Percentiles rank a stretch among this genome's conserved stretches.
Evolutionary conservation across 345 rosid species (phyloP).

Genomic region (Populus nigra): DNA sequence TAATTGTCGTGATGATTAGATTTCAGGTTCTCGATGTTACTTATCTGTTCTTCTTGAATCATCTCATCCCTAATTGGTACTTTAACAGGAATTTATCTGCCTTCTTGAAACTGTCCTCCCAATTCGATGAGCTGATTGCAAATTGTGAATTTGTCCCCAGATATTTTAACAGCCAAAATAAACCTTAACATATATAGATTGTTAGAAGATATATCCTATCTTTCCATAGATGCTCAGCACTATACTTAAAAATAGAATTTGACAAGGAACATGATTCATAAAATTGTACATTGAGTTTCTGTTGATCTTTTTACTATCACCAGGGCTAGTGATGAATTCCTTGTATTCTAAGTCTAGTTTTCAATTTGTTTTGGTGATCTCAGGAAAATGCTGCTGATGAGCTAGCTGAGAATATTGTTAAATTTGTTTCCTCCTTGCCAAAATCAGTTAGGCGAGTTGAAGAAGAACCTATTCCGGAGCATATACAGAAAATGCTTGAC

Average conservation of each 20-base stretch:
- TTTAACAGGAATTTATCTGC: background rate
- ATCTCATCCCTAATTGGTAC: background rate
- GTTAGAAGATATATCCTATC: too few relatives aligned
- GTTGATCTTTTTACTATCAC: background rate
- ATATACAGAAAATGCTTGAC: conserved; percentile 49
- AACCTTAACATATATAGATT: too few relatives aligned
- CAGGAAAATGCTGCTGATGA: conserved; percentile 67
- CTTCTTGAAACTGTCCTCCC: too few relatives aligned
- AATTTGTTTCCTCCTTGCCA: conserved; percentile 63
- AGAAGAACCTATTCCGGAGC: conserved; percentile 54
- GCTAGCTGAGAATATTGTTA: conserved; percentile 48
- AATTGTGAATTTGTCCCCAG: too few relatives aligned
- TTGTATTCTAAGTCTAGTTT: background rate
- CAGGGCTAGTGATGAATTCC: background rate
- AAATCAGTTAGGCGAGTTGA: conserved; percentile 44
- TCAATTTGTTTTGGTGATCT: conserved; percentile 14
- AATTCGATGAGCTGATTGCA: too few relatives aligned
- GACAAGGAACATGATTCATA: background rate
- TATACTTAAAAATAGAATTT: background rate
- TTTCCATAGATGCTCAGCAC: too few relatives aligned
- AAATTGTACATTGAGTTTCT: background rate
- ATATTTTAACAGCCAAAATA: too few relatives aligned
- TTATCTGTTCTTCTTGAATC: background rate
- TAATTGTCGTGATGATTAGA: background rate
- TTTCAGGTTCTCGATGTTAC: background rate